A percentile compares a stretch with the other conserved stretches of the same genome.
These are phyloP conservation scores for Coniochaeta hoffmannii DNA, from an alignment of 2,329 filamentous ascomycete genomes.

Conservation along the genomic window DNA sequence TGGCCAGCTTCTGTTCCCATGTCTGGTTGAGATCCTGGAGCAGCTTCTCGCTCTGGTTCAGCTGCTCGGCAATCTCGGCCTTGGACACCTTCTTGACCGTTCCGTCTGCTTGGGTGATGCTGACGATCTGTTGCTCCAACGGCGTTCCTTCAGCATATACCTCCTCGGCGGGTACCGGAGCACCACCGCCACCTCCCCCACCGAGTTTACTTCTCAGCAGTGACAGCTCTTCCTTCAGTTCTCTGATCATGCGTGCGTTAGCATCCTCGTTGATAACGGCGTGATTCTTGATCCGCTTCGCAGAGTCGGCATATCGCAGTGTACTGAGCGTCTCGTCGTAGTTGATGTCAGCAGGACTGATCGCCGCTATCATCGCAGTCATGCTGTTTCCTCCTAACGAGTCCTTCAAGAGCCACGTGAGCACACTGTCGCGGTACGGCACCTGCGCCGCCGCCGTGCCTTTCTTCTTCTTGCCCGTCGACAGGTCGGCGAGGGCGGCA, in stretches of 20 bases:
- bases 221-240: constrained; percentile 89
- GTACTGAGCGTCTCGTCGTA: constrained; percentile 97
- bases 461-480: constrained; percentile 76
- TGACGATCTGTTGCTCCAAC: constrained; percentile 91
- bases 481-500: constrained; percentile 86
- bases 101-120: constrained; percentile 81
- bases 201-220: constrained; percentile 79
- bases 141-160: constrained; percentile 90
- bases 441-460: constrained; percentile 65
- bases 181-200: constrained; percentile 36
- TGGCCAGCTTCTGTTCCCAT: constrained; percentile 93
- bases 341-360: constrained; percentile 97
- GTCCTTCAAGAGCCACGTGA: constrained; percentile 96
- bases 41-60: constrained; percentile 93
- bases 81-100: constrained; percentile 92
- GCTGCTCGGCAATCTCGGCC: constrained; percentile 93
- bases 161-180: constrained; percentile 57
- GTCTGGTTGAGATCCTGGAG: constrained; percentile 95
- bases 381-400: constrained; percentile 97
- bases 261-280: constrained; percentile 98
- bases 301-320: constrained; percentile 90
- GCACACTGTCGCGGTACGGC: constrained; percentile 90
- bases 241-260: constrained; percentile 96
- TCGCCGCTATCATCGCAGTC: constrained; percentile 99
- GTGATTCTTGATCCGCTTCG: constrained; percentile 99